Evolutionary conservation across 78 protist species (phyloP).

Genomic region (Dictyostelium purpureum): DNA sequence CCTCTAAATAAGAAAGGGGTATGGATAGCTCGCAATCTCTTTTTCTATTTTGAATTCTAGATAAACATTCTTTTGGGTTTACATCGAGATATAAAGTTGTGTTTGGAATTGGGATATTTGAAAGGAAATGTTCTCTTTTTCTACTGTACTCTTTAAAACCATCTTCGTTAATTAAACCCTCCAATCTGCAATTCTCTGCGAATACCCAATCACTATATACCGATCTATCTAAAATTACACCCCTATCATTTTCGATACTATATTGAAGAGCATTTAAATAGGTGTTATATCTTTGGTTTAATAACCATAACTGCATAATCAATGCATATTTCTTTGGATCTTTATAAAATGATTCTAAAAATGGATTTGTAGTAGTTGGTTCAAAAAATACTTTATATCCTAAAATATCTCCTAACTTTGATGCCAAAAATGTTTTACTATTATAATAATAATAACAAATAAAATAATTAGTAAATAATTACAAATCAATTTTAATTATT

Average conservation of each 20-base stretch:
- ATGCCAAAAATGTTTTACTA: slow-evolving; percentile 51
- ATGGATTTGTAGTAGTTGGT: slow-evolving; percentile 87
- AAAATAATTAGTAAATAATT: not conserved
- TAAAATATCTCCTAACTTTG: slow-evolving; percentile 33
- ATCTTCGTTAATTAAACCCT: slow-evolving; percentile 71
- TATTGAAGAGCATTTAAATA: slow-evolving; percentile 48
- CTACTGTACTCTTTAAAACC: slow-evolving; percentile 58
- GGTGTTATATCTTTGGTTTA: slow-evolving; percentile 75
- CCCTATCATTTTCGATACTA: slow-evolving; percentile 7
- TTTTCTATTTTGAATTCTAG: slow-evolving; percentile 75
- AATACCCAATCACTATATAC: slow-evolving; percentile 88
- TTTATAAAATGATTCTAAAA: slow-evolving; percentile 72
- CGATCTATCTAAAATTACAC: slow-evolving; percentile 89
- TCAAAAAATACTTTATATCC: slow-evolving; percentile 76
- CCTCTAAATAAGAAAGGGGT: slow-evolving; percentile 81
- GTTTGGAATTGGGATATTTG: slow-evolving; percentile 74
- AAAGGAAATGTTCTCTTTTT: slow-evolving; percentile 24
- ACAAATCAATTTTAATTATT: not conserved
- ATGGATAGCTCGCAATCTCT: slow-evolving; percentile 85
- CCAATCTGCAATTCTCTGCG: slow-evolving; percentile 80
- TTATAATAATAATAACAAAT: not conserved
- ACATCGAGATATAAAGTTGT: slow-evolving; percentile 70
- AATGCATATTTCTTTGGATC: slow-evolving; percentile 77
- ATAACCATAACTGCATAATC: slow-evolving; percentile 85
- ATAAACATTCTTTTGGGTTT: slow-evolving; percentile 66